These are phyloP conservation scores for Ochetophila trinervis DNA, from an alignment of 306 rosid genomes.

Conservation along the genomic window DNA sequence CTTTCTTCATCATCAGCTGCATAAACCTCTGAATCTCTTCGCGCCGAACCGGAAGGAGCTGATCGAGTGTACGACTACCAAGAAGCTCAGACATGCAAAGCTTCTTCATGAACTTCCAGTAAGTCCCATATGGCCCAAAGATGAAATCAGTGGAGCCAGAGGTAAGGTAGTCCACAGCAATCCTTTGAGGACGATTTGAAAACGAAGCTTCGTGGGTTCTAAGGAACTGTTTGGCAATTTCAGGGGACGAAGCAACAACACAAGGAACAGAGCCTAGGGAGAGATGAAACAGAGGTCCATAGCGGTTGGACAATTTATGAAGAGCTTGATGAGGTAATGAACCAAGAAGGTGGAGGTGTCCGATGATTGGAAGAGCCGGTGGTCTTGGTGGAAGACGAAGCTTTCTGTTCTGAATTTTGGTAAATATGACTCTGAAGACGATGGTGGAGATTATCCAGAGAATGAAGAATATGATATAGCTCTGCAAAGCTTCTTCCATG, in stretches of 20 bases:
- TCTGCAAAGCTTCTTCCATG: slow-evolving; percentile 36
- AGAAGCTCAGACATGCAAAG: slow-evolving; percentile 59
- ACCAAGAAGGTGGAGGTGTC: slow-evolving; percentile 47
- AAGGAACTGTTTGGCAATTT: slow-evolving; percentile 39
- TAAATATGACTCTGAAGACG: slow-evolving; percentile 30
- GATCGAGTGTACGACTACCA: slow-evolving; percentile 38
- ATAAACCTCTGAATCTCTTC: slow-evolving; percentile 46
- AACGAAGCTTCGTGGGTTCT: slow-evolving; percentile 29
- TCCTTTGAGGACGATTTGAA: slow-evolving; percentile 18
- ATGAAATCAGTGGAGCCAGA: slow-evolving; percentile 10
- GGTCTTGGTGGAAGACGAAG: slow-evolving; percentile 38
- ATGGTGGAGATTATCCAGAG: slow-evolving; percentile 30
- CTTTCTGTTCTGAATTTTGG: slow-evolving; percentile 7
- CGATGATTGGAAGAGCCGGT: slow-evolving; percentile 34
- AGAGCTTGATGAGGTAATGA: slow-evolving; percentile 41
- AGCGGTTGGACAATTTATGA: slow-evolving; percentile 35
- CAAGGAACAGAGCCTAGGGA: slow-evolving; percentile 39
- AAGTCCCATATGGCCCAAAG: slow-evolving; percentile 13
- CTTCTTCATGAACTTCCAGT: slow-evolving; percentile 59
- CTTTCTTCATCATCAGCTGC: slow-evolving; percentile 18
- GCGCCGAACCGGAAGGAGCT: slow-evolving; percentile 31
- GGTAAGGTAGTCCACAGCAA: slow-evolving; percentile 4
- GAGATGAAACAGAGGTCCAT: slow-evolving; percentile 34
- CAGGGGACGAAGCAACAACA: slow-evolving; percentile 34
- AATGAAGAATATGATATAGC: slow-evolving; percentile 36